These are phyloP conservation scores for Nigrograna mackinnonii DNA, from an alignment of 2,329 filamentous ascomycete species.

Conservation along the genomic window DNA sequence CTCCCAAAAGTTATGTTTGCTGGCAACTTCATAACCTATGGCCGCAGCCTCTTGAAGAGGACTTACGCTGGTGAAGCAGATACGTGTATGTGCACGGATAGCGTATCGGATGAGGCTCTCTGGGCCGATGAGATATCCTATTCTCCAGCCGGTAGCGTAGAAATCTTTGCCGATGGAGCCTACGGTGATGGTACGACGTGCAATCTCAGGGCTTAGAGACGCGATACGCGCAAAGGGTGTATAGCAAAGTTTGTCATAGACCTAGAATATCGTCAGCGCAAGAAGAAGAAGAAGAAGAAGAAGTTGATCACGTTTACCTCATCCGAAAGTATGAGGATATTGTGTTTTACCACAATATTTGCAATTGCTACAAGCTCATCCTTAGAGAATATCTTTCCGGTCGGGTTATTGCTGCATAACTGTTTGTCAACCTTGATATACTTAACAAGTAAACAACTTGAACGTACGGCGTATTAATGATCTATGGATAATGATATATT, in stretches of 20 bases:
- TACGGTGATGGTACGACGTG: slow-evolving; percentile 82
- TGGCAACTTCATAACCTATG: too few species aligned
- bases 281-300: slow-evolving; percentile 52
- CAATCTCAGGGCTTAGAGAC: slow-evolving; percentile 83
- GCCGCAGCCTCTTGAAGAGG: slow-evolving; percentile 93
- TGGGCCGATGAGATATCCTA: slow-evolving; percentile 87
- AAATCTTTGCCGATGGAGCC: slow-evolving; percentile 95
- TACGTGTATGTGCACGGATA: slow-evolving; percentile 83
- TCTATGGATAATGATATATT: too few species aligned
- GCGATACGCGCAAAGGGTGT: slow-evolving; percentile 87
- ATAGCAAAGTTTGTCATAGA: too few species aligned
- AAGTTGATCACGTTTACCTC: slow-evolving; percentile 83
- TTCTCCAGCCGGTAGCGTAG: slow-evolving; percentile 92
- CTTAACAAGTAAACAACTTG: slow-evolving; percentile 61
- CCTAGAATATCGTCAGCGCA: too few species aligned
- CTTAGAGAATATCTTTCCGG: slow-evolving; percentile 87
- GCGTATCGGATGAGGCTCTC: slow-evolving; percentile 85
- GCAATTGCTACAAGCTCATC: slow-evolving; percentile 81
- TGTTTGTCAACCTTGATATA: not conserved
- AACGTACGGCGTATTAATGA: too few species aligned
- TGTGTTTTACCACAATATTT: slow-evolving; percentile 82
- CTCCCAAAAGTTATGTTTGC: too few species aligned
- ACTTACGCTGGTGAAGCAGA: slow-evolving; percentile 89
- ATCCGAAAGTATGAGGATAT: slow-evolving; percentile 78
- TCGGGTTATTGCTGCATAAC: slow-evolving; percentile 70